Percentiles rank a stretch among this genome's conserved stretches.
Conservation (phyloP, 2,329 filamentous ascomycete genomes). For the Penicillium glabrum region DNA sequence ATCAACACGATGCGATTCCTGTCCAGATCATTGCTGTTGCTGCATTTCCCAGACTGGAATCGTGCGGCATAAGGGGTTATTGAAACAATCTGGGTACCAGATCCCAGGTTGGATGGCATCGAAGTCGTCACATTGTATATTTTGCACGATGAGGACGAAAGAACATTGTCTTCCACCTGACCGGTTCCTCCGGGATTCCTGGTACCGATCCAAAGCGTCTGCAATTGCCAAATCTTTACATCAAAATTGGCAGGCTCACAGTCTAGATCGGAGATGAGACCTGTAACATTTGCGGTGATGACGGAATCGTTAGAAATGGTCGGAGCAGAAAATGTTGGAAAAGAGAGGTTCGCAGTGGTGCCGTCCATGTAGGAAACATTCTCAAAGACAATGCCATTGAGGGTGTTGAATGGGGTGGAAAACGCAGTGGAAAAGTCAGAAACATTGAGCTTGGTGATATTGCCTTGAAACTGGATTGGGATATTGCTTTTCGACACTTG, state of each 20-base stretch:
- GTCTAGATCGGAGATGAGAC: neutral
- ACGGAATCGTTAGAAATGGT: neutral
- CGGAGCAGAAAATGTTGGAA: conserved; percentile 6
- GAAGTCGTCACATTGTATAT: neutral
- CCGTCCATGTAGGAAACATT: conserved; percentile 8
- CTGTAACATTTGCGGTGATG: neutral
- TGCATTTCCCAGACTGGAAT: neutral
- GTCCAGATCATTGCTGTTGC: neutral
- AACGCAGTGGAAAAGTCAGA: neutral
- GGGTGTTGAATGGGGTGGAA: conserved; percentile 2
- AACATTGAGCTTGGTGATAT: neutral
- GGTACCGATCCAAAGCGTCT: neutral
- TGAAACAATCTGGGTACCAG: neutral
- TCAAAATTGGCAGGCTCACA: conserved; percentile 2
- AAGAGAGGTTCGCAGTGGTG: conserved; percentile 1
- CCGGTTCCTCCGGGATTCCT: neutral
- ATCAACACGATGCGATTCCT: neutral
- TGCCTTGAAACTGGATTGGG: neutral
- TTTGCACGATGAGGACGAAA: conserved; percentile 1
- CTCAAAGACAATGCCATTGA: conserved; percentile 8
- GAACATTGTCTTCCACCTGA: neutral
- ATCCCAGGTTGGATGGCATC: neutral
- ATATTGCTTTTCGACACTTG: neutral
- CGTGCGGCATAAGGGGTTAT: neutral
- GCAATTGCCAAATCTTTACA: neutral